These are phyloP conservation scores for Solanum appendiculatum DNA, from an alignment of 257 asterid species.

Conservation along the genomic window DNA sequence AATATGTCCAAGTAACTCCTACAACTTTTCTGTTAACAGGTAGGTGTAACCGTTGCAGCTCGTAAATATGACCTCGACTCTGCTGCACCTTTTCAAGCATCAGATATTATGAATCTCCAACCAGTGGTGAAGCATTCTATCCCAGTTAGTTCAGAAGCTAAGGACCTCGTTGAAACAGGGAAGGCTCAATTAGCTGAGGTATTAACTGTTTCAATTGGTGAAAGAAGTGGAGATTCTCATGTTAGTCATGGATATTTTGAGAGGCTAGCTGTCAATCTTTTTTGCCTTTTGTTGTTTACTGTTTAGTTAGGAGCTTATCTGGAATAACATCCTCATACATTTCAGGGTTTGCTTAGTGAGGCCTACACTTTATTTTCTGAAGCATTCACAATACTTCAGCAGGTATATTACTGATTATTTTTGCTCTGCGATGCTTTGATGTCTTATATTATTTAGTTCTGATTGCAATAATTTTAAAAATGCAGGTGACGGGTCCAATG, in stretches of 20 bases:
- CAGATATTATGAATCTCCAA: conserved; percentile 73
- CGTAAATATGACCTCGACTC: conserved; percentile 67
- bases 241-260: not conserved
- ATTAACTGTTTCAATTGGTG: conserved; percentile 2
- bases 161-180: conserved; percentile 88
- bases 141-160: conserved; percentile 92
- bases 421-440: not conserved
- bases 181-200: conserved; percentile 95
- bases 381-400: conserved; percentile 93
- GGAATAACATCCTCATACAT: not conserved
- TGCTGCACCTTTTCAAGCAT: conserved; percentile 63
- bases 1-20: not conserved
- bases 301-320: not conserved
- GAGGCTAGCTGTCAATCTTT: not conserved
- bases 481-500: conserved; percentile 99
- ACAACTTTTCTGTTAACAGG: conserved; percentile 33
- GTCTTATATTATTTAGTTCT: not conserved
- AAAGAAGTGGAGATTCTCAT: not conserved
- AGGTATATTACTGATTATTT: conserved; percentile 28
- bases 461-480: not conserved
- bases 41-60: conserved; percentile 74
- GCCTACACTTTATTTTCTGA: conserved; percentile 76
- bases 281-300: not conserved
- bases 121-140: conserved; percentile 96
- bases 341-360: conserved; percentile 82